These are phyloP conservation scores for Rosa multiflora DNA, from an alignment of 306 rosid genomes.

Conservation along the genomic window DNA sequence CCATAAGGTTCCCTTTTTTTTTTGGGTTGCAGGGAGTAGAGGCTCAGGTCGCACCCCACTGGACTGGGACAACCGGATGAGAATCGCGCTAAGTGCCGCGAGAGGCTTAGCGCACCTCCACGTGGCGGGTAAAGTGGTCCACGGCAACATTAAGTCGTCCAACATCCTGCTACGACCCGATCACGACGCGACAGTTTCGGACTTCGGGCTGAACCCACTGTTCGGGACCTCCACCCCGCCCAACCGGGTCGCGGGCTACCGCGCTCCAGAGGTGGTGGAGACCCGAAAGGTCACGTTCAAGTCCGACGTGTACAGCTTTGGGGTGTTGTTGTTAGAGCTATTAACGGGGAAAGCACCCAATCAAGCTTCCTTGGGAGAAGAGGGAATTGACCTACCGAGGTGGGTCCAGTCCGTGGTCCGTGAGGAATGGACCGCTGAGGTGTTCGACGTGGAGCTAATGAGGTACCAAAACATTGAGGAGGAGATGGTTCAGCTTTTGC, in stretches of 20 bases:
- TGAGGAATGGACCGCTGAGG: slow-evolving; percentile 99
- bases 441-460: slow-evolving; percentile 90
- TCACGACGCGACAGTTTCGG: slow-evolving; percentile 66
- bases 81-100: slow-evolving; percentile 67
- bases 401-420: slow-evolving; percentile 99
- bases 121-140: slow-evolving; percentile 76
- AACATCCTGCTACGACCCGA: slow-evolving; percentile 79
- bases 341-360: slow-evolving; percentile 94
- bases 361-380: slow-evolving; percentile 91
- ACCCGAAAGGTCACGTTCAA: slow-evolving; percentile 77
- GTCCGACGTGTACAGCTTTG: slow-evolving; percentile 94
- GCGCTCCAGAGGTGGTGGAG: slow-evolving; percentile 81
- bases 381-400: slow-evolving; percentile 88
- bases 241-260: slow-evolving; percentile 79
- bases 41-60: slow-evolving; percentile 94
- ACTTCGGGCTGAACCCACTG: slow-evolving; percentile 73
- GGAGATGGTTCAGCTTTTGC: slow-evolving; percentile 95
- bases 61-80: slow-evolving; percentile 92
- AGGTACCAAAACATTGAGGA: slow-evolving; percentile 89
- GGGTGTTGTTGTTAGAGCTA: slow-evolving; percentile 82
- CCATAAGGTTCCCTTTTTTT: neutral
- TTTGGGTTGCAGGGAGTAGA: slow-evolving; percentile 65
- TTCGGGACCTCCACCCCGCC: slow-evolving; percentile 68
- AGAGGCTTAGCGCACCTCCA: slow-evolving; percentile 83
- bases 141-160: slow-evolving; percentile 90